A percentile compares a stretch with the other conserved stretches of the same genome.
Conservation (phyloP, 768 basidiomycete species). For the Collybia nuda region DNA sequence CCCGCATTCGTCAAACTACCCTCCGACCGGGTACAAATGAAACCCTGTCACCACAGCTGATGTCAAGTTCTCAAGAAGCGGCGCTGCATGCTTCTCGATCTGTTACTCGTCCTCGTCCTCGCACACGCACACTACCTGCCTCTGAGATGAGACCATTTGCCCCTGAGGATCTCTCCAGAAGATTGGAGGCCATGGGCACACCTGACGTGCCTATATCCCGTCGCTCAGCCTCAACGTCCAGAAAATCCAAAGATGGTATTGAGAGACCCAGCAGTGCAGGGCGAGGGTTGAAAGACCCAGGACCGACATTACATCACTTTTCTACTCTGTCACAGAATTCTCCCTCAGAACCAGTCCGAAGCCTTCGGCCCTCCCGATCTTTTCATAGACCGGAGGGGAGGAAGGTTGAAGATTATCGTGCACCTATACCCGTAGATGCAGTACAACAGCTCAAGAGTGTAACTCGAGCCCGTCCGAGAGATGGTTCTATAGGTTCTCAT, state of each 20-base stretch:
- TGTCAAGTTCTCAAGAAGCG: conserved; percentile 37
- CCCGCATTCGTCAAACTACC: conserved; percentile 27
- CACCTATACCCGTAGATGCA: conserved; percentile 29
- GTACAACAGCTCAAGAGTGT: conserved; percentile 31
- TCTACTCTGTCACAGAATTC: conserved; percentile 8
- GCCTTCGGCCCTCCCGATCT: conserved; percentile 54
- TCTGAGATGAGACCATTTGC: conserved; percentile 41
- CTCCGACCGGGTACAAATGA: conserved; percentile 36
- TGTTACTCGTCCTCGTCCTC: conserved; percentile 32
- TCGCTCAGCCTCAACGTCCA: conserved; percentile 5
- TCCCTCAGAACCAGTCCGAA: conserved; percentile 7
- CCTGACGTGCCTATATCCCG: conserved; percentile 12
- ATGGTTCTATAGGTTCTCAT: conserved; percentile 12
- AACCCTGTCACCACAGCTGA: conserved; percentile 5
- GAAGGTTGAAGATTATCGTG: conserved; percentile 29
- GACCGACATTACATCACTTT: conserved; percentile 2
- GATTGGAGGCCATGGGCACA: conserved; percentile 52
- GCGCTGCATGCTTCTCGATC: conserved; percentile 33
- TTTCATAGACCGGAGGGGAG: conserved; percentile 52
- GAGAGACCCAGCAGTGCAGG: conserved; percentile 16
- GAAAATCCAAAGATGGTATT: conserved; percentile 4
- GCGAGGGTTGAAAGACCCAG: conserved; percentile 9
- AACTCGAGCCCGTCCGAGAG: conserved; percentile 27
- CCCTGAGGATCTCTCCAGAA: conserved; percentile 58
- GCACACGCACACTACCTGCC: conserved; percentile 45